phyloP scores from a whole-genome alignment of 1,284 basidiomycete genomes.

The Leucoagaricus sp. region DNA sequence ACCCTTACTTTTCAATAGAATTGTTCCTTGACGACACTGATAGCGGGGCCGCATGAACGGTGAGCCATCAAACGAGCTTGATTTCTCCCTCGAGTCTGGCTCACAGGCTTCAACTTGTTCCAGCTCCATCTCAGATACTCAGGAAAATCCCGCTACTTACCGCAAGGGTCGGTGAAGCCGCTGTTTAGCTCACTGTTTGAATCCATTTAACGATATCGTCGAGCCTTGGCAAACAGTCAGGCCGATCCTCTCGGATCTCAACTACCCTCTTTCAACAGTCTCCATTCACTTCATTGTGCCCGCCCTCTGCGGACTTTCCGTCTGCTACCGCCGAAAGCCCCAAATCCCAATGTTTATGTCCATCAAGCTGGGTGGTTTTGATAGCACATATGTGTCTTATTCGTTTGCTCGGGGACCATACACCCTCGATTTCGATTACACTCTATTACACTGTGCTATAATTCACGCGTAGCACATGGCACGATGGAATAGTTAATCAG shows the following conservation, averaged over 20 bases:
- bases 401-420: not conserved
- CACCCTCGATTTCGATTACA: not conserved
- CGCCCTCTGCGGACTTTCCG: constrained; percentile 3
- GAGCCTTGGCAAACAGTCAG: not conserved
- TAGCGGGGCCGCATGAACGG: not conserved
- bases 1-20: not conserved
- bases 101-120: not conserved
- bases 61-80: not conserved
- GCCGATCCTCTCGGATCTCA: no score
- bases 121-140: not conserved
- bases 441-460: not conserved
- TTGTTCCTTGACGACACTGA: constrained; percentile 7
- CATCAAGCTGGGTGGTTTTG: not conserved
- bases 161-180: not conserved
- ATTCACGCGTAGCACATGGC: not conserved
- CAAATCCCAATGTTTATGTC: not conserved
- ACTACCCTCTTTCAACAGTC: not conserved
- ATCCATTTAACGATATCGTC: not conserved
- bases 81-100: not conserved
- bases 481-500: no score
- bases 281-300: not conserved
- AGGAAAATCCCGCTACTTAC: not conserved
- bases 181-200: not conserved
- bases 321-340: constrained; percentile 6
- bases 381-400: not conserved